phyloP scores from a whole-genome alignment of 2,329 filamentous ascomycete species.

The Fusarium chlamydosporum region DNA sequence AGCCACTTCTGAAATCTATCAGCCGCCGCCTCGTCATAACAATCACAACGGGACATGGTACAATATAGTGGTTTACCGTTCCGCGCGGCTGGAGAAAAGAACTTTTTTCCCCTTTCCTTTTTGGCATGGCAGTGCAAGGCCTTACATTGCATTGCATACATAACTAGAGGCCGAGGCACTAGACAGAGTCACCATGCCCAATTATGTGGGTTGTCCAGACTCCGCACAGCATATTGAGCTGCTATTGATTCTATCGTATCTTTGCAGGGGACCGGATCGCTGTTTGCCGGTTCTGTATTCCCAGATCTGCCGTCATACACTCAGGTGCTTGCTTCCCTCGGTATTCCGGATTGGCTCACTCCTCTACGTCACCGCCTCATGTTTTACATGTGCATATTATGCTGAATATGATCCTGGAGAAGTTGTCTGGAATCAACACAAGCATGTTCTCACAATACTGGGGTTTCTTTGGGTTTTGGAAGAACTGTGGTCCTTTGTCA shows the following conservation, averaged over 20 bases:
- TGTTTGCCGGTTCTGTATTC: slow-evolving; percentile 36
- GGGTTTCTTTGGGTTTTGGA: slow-evolving; percentile 23
- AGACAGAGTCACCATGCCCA: slow-evolving; percentile 21
- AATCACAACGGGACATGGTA: slow-evolving; percentile 1
- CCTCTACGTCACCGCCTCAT: slow-evolving; percentile 40
- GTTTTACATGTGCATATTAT: slow-evolving; percentile 12
- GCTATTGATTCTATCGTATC: slow-evolving; percentile 32
- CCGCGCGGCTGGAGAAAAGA: slow-evolving; percentile 33
- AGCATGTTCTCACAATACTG: slow-evolving; percentile 27
- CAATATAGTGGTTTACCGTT: slow-evolving; percentile 11
- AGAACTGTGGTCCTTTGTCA: slow-evolving; percentile 8
- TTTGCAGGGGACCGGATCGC: slow-evolving; percentile 32
- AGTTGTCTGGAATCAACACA: slow-evolving; percentile 5
- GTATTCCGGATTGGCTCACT: slow-evolving; percentile 26
- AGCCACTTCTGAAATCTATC: slow-evolving; percentile 12
- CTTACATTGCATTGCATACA: slow-evolving; percentile 35
- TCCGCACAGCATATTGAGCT: slow-evolving; percentile 28
- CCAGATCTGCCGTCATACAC: slow-evolving; percentile 43
- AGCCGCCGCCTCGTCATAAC: slow-evolving; percentile 37
- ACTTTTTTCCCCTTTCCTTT: slow-evolving; percentile 27
- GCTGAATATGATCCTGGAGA: background rate
- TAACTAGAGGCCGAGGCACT: slow-evolving; percentile 13
- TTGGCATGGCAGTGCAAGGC: slow-evolving; percentile 4
- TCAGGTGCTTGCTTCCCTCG: slow-evolving; percentile 30
- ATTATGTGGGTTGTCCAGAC: slow-evolving; percentile 25